Evolutionary conservation across 2,329 filamentous ascomycete species (phyloP).

Genomic region (Botrytis hyacinthi): DNA sequence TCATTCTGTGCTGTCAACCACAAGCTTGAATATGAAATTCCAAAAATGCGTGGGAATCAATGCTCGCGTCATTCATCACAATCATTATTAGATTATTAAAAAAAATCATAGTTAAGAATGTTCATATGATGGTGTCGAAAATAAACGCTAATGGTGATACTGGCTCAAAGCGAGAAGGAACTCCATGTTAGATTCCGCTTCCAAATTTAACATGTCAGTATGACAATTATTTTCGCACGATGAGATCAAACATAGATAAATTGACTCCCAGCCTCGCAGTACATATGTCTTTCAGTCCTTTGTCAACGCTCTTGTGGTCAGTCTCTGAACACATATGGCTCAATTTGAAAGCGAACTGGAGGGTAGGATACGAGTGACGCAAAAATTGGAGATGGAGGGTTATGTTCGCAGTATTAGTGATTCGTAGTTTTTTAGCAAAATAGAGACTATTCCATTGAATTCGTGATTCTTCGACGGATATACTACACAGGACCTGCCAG

Average conservation of each 20-base stretch:
- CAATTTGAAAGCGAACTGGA: not conserved
- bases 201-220: not conserved
- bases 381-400: not conserved
- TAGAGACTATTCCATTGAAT: not conserved
- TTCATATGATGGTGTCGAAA: not conserved
- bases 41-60: too few relatives aligned
- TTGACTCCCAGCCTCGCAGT: not conserved
- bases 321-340: not conserved
- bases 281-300: not conserved
- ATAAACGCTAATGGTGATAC: not conserved
- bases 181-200: not conserved
- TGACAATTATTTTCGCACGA: not conserved
- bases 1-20: not conserved
- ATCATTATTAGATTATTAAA: not conserved
- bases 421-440: not conserved
- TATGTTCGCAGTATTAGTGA: not conserved
- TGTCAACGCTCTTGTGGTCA: not conserved
- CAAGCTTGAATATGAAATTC: not conserved
- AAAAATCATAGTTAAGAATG: not conserved
- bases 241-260: not conserved
- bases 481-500: not conserved
- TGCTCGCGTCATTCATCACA: not conserved
- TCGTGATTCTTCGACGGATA: accelerated
- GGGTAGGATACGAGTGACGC: not conserved
- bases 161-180: not conserved